These are phyloP conservation scores for Micromonas pusilla DNA, from an alignment of 139 green algal species.

Conservation along the genomic window DNA sequence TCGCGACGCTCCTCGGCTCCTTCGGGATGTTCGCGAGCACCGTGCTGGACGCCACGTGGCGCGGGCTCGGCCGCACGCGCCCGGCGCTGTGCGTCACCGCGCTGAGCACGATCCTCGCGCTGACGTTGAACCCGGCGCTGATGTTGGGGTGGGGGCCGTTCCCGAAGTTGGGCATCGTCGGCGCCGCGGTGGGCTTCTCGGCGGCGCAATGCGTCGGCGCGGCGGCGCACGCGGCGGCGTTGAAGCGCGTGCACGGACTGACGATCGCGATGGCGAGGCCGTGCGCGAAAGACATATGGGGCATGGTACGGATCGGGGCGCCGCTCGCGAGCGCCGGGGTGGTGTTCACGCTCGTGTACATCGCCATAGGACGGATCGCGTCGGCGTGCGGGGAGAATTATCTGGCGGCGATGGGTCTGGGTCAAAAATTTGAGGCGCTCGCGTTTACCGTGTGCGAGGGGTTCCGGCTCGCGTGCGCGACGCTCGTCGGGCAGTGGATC, in stretches of 20 bases:
- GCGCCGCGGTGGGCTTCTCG: background rate
- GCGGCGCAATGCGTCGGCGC: background rate
- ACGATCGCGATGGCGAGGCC: background rate
- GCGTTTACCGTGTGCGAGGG: background rate
- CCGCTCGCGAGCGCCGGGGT: conserved; percentile 1
- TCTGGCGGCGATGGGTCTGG: conserved; percentile 13
- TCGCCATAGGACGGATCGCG: background rate
- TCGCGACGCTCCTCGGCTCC: background rate
- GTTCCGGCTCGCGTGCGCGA: background rate
- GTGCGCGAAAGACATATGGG: background rate
- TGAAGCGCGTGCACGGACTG: background rate
- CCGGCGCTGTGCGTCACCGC: background rate
- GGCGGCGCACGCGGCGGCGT: background rate
- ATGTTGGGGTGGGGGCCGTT: conserved; percentile 6
- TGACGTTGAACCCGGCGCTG: background rate
- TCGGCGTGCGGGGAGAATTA: background rate
- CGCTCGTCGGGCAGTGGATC: conserved; percentile 12
- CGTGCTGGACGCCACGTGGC: background rate
- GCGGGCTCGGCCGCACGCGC: background rate
- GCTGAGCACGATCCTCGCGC: background rate
- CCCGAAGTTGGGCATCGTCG: background rate
- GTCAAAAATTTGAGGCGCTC: background rate
- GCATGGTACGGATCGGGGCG: background rate
- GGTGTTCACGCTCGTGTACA: conserved; percentile 17
- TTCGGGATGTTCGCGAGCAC: background rate